phyloP scores from a whole-genome alignment of 2,329 filamentous ascomycete species.

The Fusarium citri region DNA sequence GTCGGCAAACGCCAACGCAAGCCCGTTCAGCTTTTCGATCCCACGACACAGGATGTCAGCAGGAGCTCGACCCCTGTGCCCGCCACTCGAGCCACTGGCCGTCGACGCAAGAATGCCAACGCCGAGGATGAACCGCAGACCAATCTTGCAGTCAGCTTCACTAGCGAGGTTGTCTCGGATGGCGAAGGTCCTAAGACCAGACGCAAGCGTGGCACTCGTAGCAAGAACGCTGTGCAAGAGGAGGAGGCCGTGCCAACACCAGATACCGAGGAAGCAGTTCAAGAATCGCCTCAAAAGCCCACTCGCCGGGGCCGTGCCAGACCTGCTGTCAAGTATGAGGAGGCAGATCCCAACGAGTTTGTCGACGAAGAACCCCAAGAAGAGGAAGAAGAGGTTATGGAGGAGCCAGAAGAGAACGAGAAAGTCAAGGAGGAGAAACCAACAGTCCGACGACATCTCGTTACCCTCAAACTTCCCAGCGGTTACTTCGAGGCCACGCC shows the following conservation, averaged over 20 bases:
- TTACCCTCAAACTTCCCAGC: constrained; percentile 56
- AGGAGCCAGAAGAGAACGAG: constrained; percentile 34
- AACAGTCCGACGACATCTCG: constrained; percentile 47
- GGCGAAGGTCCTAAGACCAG: constrained; percentile 48
- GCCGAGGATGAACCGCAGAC: constrained; percentile 46
- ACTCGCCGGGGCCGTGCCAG: constrained; percentile 44
- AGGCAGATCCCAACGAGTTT: constrained; percentile 47
- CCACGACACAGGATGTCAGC: constrained; percentile 62
- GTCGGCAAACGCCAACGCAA: constrained; percentile 67
- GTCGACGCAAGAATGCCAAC: constrained; percentile 50
- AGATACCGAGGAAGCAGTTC: constrained; percentile 33
- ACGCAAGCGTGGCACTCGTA: constrained; percentile 48
- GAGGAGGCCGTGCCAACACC: constrained; percentile 43
- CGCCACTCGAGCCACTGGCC: constrained; percentile 45
- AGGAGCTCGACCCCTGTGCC: constrained; percentile 63
- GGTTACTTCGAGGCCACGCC: constrained; percentile 54
- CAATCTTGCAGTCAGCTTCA: constrained; percentile 49
- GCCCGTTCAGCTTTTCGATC: constrained; percentile 63
- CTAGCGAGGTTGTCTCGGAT: constrained; percentile 50
- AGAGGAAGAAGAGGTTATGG: constrained; percentile 31
- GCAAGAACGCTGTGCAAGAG: constrained; percentile 39
- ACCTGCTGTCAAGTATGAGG: constrained; percentile 46
- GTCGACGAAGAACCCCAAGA: constrained; percentile 45
- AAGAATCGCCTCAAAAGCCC: constrained; percentile 40
- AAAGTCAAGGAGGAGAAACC: constrained; percentile 46